phyloP scores from a whole-genome alignment of 768 basidiomycete species.

The Rossbeevera mucosa region DNA sequence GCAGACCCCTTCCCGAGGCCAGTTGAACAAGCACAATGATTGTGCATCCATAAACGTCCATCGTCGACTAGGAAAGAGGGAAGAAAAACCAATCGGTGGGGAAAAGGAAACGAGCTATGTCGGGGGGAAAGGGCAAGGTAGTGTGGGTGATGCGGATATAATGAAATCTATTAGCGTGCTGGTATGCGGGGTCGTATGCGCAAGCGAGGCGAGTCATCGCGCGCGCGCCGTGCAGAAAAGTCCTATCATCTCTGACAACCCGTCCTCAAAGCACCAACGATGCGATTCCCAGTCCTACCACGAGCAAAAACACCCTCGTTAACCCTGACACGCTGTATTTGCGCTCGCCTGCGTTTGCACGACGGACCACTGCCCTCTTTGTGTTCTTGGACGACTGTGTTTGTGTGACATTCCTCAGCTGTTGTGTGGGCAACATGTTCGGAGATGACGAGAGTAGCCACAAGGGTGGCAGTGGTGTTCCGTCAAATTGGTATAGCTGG shows the following conservation, averaged over 20 bases:
- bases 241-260: background rate
- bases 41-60: slow-evolving; percentile 23
- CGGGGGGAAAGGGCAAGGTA: background rate
- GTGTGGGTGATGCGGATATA: slow-evolving; percentile 9
- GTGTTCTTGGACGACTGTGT: slow-evolving; percentile 11
- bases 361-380: slow-evolving; percentile 11
- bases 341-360: slow-evolving; percentile 25
- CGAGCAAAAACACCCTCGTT: slow-evolving; percentile 8
- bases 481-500: slow-evolving; percentile 76
- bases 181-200: slow-evolving; percentile 15
- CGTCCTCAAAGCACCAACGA: slow-evolving; percentile 22
- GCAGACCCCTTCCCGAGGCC: slow-evolving; percentile 7
- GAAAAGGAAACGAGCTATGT: slow-evolving; percentile 1
- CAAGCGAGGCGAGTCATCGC: slow-evolving; percentile 4
- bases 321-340: slow-evolving; percentile 14
- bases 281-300: slow-evolving; percentile 19
- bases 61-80: slow-evolving; percentile 12
- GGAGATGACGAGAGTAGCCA: slow-evolving; percentile 66
- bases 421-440: slow-evolving; percentile 78
- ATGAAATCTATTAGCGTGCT: slow-evolving; percentile 19
- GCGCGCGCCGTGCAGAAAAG: background rate
- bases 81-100: background rate
- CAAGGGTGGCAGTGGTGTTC: slow-evolving; percentile 66
- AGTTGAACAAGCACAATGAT: slow-evolving; percentile 16
- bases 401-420: slow-evolving; percentile 52